phyloP scores from a whole-genome alignment of 805 yeast genomes.

The Ogataea polymorpha region DNA sequence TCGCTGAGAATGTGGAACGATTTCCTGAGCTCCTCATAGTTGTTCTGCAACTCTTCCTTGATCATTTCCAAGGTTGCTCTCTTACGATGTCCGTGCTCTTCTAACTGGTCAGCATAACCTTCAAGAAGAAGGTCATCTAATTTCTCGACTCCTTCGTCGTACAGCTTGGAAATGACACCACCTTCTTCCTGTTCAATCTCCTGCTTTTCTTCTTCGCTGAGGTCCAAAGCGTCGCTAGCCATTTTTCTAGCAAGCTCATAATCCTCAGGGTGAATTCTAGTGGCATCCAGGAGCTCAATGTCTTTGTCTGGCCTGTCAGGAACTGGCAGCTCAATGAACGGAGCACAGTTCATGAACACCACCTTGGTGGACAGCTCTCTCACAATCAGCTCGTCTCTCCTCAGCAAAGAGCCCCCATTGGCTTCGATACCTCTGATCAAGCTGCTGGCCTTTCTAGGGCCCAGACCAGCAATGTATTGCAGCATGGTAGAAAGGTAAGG shows the following conservation, averaged over 20 bases:
- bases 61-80: slow-evolving; percentile 79
- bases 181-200: slow-evolving; percentile 75
- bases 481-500: slow-evolving; percentile 66
- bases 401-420: slow-evolving; percentile 57
- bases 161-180: slow-evolving; percentile 72
- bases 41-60: slow-evolving; percentile 80
- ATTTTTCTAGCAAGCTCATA: slow-evolving; percentile 93
- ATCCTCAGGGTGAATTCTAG: slow-evolving; percentile 97
- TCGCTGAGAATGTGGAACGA: slow-evolving; percentile 62
- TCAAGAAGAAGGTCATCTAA: slow-evolving; percentile 85
- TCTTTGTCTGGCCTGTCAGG: slow-evolving; percentile 53
- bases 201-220: slow-evolving; percentile 83
- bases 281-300: slow-evolving; percentile 86
- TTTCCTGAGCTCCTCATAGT: slow-evolving; percentile 82
- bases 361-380: slow-evolving; percentile 74
- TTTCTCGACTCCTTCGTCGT: slow-evolving; percentile 66
- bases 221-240: slow-evolving; percentile 97
- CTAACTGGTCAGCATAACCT: slow-evolving; percentile 89
- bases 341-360: slow-evolving; percentile 87
- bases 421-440: slow-evolving; percentile 75
- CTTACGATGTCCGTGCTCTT: slow-evolving; percentile 69
- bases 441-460: slow-evolving; percentile 92
- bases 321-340: slow-evolving; percentile 77
- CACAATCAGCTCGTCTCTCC: slow-evolving; percentile 80
- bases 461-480: slow-evolving; percentile 85